Base-by-base conservation (phyloP, 768 basidiomycete genomes). In the Tulasnella sp. region DNA sequence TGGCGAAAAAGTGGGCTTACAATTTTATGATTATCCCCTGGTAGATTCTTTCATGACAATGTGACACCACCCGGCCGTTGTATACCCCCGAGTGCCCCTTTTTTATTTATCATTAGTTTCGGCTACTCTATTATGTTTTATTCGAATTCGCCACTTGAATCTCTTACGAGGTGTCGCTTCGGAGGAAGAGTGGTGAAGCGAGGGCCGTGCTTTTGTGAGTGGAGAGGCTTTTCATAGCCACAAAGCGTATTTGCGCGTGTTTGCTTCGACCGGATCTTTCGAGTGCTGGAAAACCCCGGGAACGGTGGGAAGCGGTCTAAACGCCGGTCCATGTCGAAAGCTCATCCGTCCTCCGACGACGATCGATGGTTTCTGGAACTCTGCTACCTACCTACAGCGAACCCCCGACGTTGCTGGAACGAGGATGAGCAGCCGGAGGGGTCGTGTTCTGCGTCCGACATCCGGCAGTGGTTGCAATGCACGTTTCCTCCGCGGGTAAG, bases 41-140 rank as follows among this genome's bases (percentile, higher is more conserved):
- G 28, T 34, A 69, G 64, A 37, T 69, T 69, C 64, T 69, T 3
- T 69, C 64, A 69, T 69, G 64, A 69, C 64, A 69, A 31, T 37
- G 64, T 37, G 64, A 28, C 54, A 54, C 54, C 54, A 54, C 24
- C 64, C 64, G 64, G 64, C 4, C 64, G 64, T 69, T 69, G 64
- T 69, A 69, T 69, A 69, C 64, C 64, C 64, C 64, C 64, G 64
- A 69, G 64, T 34, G 28, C 64, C 64, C 64, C 64, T 16, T 28
- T 69, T 69, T 69, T 69, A 37, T 69, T 69, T 69, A 69, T 69
- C 64, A 69, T 69, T 69, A 69, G 64, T 69, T 69, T 69, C 64
- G 64, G 64, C 64, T 69, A 69, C 58, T 60, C 58, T 60, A 60
- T 60, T 60, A 60, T 60, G n/a, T 69, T 28, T 69, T 69, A 28